phyloP scores from a whole-genome alignment of 2,329 filamentous ascomycete genomes.

The Monosporascus sp. region DNA sequence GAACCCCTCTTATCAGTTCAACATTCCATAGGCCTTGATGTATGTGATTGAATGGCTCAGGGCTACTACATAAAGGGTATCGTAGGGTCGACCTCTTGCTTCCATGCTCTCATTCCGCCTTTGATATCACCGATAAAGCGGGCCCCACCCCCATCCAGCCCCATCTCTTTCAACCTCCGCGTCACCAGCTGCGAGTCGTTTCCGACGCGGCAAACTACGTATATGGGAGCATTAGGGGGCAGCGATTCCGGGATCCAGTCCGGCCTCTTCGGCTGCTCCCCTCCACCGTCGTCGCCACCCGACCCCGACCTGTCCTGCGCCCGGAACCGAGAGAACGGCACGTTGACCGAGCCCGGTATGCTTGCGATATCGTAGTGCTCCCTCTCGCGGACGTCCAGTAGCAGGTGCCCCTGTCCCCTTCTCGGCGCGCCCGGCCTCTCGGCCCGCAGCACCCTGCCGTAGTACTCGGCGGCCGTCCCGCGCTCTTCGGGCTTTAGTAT shows the following conservation, averaged over 20 bases:
- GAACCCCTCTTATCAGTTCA: constrained; percentile 15
- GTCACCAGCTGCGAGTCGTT: constrained; percentile 73
- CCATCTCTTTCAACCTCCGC: constrained; percentile 58
- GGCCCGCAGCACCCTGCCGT: constrained; percentile 14
- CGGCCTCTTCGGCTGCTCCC: constrained; percentile 12
- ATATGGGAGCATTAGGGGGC: constrained; percentile 49
- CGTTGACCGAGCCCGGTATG: constrained; percentile 69
- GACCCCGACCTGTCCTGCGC: constrained; percentile 4
- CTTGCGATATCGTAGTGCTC: constrained; percentile 79
- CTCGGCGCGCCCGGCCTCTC: background rate
- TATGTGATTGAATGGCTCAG: constrained; percentile 2
- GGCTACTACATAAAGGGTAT: constrained; percentile 44
- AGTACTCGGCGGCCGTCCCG: constrained; percentile 60
- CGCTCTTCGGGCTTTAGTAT: constrained; percentile 60
- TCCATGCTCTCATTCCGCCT: constrained; percentile 71
- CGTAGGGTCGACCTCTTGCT: constrained; percentile 55
- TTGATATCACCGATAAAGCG: constrained; percentile 64
- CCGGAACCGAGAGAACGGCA: constrained; percentile 58
- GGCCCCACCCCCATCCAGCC: constrained; percentile 43
- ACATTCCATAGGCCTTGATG: background rate
- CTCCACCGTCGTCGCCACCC: constrained; percentile 9
- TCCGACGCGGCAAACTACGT: constrained; percentile 67
- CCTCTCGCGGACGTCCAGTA: constrained; percentile 80
- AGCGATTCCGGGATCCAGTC: constrained; percentile 36
- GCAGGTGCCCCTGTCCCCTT: constrained; percentile 36